Evolutionary conservation across 2,329 filamentous ascomycete species (phyloP).

Genomic region (Nemania abortiva): DNA sequence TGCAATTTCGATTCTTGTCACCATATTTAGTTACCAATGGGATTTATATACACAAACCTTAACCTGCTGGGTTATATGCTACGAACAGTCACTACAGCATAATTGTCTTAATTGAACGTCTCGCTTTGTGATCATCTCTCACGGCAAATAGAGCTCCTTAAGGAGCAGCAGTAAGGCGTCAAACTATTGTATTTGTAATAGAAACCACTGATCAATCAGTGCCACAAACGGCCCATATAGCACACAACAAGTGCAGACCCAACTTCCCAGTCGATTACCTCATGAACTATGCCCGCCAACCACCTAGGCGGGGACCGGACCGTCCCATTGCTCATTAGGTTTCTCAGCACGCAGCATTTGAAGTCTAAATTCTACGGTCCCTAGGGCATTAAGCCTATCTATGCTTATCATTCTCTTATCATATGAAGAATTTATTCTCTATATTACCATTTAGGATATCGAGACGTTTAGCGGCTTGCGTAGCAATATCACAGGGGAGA

Average conservation of each 20-base stretch:
- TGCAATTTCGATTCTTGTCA: constrained; percentile 19
- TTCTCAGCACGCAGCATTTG: neutral
- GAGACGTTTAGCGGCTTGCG: neutral
- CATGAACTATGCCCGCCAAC: neutral
- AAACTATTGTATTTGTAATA: no score
- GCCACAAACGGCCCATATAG: no score
- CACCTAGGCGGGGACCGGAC: no score
- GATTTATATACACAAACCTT: neutral
- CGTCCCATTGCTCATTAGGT: neutral
- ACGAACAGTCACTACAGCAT: neutral
- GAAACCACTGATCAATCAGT: no score
- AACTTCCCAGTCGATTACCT: neutral
- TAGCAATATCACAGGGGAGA: neutral
- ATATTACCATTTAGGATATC: neutral
- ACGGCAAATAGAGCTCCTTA: no score
- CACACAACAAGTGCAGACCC: no score
- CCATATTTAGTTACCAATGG: constrained; percentile 12
- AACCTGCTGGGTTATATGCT: neutral
- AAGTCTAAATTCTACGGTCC: neutral
- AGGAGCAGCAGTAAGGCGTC: no score
- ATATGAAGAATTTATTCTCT: neutral
- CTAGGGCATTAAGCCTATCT: neutral
- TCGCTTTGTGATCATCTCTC: no score
- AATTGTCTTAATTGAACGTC: neutral
- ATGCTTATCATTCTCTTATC: neutral